Evolutionary conservation across 192 early-diverging fungal species (phyloP).

Genomic region (Mortierella claussenii): DNA sequence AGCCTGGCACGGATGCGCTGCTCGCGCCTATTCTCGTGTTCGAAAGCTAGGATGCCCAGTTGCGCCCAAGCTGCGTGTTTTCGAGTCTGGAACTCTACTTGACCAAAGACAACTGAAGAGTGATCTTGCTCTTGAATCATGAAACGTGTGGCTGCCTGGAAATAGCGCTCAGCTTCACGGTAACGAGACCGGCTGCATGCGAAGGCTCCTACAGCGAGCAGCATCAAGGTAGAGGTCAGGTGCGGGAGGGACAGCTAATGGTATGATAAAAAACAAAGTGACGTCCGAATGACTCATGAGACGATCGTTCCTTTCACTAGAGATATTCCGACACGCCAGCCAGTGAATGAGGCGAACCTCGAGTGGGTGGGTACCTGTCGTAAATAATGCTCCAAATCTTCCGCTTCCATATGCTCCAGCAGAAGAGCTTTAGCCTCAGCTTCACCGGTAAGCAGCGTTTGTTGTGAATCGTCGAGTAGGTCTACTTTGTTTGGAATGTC

Average conservation of each 20-base stretch:
- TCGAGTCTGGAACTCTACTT: constrained; percentile 7
- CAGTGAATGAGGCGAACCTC: too few relatives aligned
- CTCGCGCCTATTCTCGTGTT: constrained; percentile 24
- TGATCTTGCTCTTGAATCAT: constrained; percentile 5
- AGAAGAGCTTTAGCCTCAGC: not conserved
- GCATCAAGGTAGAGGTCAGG: constrained; percentile 12
- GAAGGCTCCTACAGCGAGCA: constrained; percentile 12
- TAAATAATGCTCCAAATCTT: constrained; percentile 14
- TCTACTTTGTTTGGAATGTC: not conserved
- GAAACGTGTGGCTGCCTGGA: constrained; percentile 11
- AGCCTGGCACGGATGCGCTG: constrained; percentile 1
- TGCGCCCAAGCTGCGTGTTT: constrained; percentile 13
- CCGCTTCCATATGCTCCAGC: constrained; percentile 17
- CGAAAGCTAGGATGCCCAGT: constrained; percentile 23
- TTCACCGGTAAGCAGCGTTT: not conserved
- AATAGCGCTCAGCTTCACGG: not conserved
- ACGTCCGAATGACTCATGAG: not conserved
- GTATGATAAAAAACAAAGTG: not conserved
- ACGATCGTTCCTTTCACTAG: not conserved
- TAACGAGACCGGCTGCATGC: constrained; percentile 11
- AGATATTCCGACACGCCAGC: too few relatives aligned
- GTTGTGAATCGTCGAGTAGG: not conserved
- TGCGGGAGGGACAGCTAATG: constrained; percentile 19
- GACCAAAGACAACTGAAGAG: constrained; percentile 1
- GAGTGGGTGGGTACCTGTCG: too few relatives aligned